Evolutionary conservation across 768 basidiomycete species (phyloP).

Genomic region (Termitomyces sp.): DNA sequence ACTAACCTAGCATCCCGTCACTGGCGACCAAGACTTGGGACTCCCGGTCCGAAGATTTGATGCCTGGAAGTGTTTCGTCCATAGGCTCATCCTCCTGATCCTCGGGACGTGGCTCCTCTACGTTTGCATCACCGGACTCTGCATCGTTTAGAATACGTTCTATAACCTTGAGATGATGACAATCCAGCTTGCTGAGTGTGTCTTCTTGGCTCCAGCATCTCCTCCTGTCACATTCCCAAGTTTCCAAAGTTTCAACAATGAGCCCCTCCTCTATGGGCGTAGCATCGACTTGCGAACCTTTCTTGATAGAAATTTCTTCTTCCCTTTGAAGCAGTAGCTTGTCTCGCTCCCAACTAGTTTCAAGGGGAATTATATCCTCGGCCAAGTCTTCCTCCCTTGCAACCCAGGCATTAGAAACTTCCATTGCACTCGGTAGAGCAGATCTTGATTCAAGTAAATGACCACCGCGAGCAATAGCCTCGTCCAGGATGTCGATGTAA

Average conservation of each 20-base stretch:
- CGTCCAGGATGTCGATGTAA: slow-evolving; percentile 56
- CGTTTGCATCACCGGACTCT: slow-evolving; percentile 6
- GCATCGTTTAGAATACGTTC: slow-evolving; percentile 20
- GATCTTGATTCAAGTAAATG: slow-evolving; percentile 11
- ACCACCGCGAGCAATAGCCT: slow-evolving; percentile 21
- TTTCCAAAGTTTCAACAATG: slow-evolving; percentile 11
- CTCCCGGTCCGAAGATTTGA: slow-evolving; percentile 7
- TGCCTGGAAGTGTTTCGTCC: background rate
- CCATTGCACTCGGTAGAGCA: slow-evolving; percentile 34
- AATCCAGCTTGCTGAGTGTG: slow-evolving; percentile 13
- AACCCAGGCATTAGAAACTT: slow-evolving; percentile 49
- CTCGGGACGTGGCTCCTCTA: slow-evolving; percentile 11
- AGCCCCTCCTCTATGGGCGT: background rate
- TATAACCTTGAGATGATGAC: slow-evolving; percentile 22
- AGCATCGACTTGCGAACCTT: slow-evolving; percentile 4
- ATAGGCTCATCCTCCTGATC: slow-evolving; percentile 10
- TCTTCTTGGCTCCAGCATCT: slow-evolving; percentile 21
- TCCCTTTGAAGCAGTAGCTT: slow-evolving; percentile 15
- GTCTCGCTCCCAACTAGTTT: slow-evolving; percentile 23
- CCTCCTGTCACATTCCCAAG: slow-evolving; percentile 18
- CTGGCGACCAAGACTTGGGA: slow-evolving; percentile 5
- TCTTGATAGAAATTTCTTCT: slow-evolving; percentile 11
- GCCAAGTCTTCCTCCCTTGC: slow-evolving; percentile 43
- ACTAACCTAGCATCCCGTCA: slow-evolving; percentile 12
- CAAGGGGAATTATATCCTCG: slow-evolving; percentile 18